These are phyloP conservation scores for Phytophthora megakarya DNA, from an alignment of 352 stramenopile species.

Conservation along the genomic window DNA sequence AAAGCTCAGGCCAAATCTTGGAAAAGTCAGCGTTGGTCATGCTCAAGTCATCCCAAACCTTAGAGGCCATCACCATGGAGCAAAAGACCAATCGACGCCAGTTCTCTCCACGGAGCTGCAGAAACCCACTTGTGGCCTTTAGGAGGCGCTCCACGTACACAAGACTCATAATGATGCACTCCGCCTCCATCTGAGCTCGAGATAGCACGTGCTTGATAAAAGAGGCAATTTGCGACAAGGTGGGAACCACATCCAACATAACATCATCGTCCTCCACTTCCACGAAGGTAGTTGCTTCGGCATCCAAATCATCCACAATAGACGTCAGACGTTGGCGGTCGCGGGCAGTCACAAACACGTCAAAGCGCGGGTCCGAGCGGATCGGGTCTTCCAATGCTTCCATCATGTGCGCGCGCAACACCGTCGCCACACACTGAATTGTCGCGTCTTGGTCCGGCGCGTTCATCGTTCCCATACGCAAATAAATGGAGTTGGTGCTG, in stretches of 20 bases:
- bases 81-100: conserved; percentile 96
- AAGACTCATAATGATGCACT: conserved; percentile 98
- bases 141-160: conserved; percentile 97
- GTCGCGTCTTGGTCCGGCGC: conserved; percentile 95
- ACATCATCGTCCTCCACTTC: conserved; percentile 38
- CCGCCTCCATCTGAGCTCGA: conserved; percentile 91
- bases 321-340: conserved; percentile 42
- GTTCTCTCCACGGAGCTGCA: conserved; percentile 87
- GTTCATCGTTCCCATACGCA: conserved; percentile 94
- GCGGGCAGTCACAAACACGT: conserved; percentile 68
- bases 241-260: conserved; percentile 67
- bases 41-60: conserved; percentile 97
- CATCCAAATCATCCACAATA: conserved; percentile 35
- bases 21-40: conserved; percentile 98
- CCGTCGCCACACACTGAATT: conserved; percentile 95
- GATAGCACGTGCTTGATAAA: conserved; percentile 96
- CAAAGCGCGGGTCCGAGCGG: conserved; percentile 56
- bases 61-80: conserved; percentile 96
- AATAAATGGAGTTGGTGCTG: conserved; percentile 94
- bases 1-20: conserved; percentile 92
- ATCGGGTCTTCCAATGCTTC: conserved; percentile 73
- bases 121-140: conserved; percentile 82
- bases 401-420: conserved; percentile 96
- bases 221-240: conserved; percentile 86
- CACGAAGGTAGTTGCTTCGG: conserved; percentile 31